Conservation (phyloP, 106 monocot species). For the Gastrodia elata region DNA sequence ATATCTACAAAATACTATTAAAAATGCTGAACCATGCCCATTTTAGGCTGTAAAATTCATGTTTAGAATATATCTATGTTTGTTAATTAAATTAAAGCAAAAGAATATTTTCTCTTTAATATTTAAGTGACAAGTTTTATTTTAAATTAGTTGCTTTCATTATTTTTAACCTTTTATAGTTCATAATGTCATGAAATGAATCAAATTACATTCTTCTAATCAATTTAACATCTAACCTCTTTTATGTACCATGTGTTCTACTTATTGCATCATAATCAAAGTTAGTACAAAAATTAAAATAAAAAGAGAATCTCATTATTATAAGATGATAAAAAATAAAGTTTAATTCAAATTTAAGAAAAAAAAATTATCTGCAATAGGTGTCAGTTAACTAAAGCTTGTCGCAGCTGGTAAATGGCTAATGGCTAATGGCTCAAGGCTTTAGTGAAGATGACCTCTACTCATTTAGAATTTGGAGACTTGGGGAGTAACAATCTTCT, state of each 20-base stretch:
- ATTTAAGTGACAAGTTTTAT: not conserved
- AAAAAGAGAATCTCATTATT: not conserved
- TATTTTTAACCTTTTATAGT: not conserved
- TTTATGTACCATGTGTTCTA: not conserved
- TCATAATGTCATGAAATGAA: not conserved
- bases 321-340: too few relatives aligned
- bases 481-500: too few relatives aligned
- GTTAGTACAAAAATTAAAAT: not conserved
- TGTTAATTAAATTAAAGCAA: not conserved
- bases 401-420: too few relatives aligned
- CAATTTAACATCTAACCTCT: not conserved
- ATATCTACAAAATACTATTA: not conserved
- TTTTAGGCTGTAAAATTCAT: not conserved
- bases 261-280: not conserved
- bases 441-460: too few relatives aligned
- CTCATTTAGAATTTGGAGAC: too few relatives aligned
- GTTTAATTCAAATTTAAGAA: too few relatives aligned
- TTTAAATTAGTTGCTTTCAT: not conserved
- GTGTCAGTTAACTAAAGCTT: too few relatives aligned
- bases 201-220: not conserved
- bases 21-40: not conserved
- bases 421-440: too few relatives aligned
- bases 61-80: not conserved
- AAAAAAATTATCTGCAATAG: too few relatives aligned
- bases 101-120: not conserved